These are phyloP conservation scores for Emericellopsis atlantica DNA, from an alignment of 2,329 filamentous ascomycete genomes.

Conservation along the genomic window DNA sequence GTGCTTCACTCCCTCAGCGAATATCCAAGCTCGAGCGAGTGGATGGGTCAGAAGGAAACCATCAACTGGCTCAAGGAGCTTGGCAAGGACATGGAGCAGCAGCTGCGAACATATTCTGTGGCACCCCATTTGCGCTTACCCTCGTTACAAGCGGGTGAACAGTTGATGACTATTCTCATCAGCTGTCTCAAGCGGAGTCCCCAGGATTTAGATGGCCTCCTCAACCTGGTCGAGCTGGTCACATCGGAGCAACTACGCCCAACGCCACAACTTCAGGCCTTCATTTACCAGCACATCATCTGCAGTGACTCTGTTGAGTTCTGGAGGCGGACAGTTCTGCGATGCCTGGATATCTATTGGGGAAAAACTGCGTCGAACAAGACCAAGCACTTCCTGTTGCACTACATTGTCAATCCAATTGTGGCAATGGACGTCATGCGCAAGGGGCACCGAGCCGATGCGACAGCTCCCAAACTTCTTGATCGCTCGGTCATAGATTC, in stretches of 20 bases:
- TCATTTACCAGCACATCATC: constrained; percentile 78
- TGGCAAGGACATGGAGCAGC: constrained; percentile 67
- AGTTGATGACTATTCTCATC: constrained; percentile 75
- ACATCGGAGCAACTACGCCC: constrained; percentile 72
- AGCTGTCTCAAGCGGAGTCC: constrained; percentile 65
- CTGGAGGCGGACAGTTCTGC: constrained; percentile 69
- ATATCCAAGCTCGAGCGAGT: constrained; percentile 50
- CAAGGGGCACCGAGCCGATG: constrained; percentile 52
- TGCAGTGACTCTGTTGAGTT: constrained; percentile 75
- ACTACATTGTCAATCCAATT: constrained; percentile 88
- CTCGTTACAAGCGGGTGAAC: constrained; percentile 79
- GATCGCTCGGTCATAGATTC: constrained; percentile 80
- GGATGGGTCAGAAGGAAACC: constrained; percentile 57
- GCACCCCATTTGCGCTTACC: constrained; percentile 65
- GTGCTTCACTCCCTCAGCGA: constrained; percentile 68
- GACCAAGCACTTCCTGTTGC: constrained; percentile 85
- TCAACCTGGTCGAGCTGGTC: constrained; percentile 71
- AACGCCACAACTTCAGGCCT: constrained; percentile 63
- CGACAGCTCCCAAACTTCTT: constrained; percentile 54
- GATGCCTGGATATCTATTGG: constrained; percentile 80
- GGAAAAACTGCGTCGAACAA: constrained; percentile 69
- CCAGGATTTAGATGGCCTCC: constrained; percentile 70
- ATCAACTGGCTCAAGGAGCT: constrained; percentile 49
- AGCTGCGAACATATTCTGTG: constrained; percentile 58
- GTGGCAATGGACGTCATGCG: constrained; percentile 92